Base-by-base conservation (phyloP, 2,329 filamentous ascomycete genomes). In the Monosporascus sp. region DNA sequence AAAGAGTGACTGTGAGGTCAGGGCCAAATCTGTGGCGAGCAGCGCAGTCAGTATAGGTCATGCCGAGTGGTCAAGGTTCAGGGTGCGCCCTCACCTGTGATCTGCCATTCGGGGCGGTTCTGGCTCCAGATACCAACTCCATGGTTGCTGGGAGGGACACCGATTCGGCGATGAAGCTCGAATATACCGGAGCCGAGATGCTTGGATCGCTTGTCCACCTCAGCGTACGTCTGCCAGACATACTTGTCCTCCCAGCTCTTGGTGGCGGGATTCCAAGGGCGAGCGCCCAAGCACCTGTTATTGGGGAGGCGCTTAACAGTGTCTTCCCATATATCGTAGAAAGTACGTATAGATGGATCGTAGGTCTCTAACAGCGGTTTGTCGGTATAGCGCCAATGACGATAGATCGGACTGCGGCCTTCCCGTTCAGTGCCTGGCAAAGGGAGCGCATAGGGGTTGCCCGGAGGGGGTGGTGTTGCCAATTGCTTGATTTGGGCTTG, bases 21-120 rank as follows among this genome's bases (percentile, higher is more conserved):
- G 86, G 40, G 84, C 94, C 66, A 97, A 76, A 77, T 97, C 93
- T 90, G 54, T 26, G 26, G 22, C 14, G 8, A 28, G 24, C 43
- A 3, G 20, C 6, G 20, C 37, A 41, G 28, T 35, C 46, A 28
- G 51, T 65, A 52, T 44, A 51, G 41, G 38, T 18, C 52, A 20
- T 20, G 20, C 14, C 37, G 26, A 48, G 17, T 7, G 7, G 7
- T 38, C 9, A 17, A 37, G 37, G 7, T 15, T 45, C 3, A 7
- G 22, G 9, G 38, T 22, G 22, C 37, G 17, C 26, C 62, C 77
- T 62, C 68, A 87, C 85, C 85, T 52, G 86, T 83, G 56, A 96
- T 85, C 76, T 95, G 89, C 91, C 90, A 96, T 72, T 96, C 89
- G 0, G 90, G 86, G 55, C 90, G 80, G 72, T 95, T 95, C 70